Evolutionary conservation across 768 basidiomycete species (phyloP), one percentile per base, ranked within the genome.

Genomic region (Tephrocybe sp.): DNA sequence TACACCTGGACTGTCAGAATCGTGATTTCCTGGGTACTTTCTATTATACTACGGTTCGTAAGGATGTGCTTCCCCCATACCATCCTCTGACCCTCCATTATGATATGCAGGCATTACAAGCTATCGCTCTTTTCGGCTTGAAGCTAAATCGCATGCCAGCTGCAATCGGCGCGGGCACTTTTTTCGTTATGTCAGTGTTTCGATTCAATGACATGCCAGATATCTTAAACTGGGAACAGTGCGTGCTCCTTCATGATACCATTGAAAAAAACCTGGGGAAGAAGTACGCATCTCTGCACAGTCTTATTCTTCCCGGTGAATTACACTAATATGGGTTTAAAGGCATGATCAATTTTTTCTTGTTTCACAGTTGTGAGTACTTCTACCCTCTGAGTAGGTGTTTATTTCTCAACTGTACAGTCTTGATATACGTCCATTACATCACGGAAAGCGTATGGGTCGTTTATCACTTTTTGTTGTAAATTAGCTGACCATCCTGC

Each of bases 401-500:
- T 8, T 5, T 45, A 4, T 21, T 41, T 42, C 23, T 50, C 42
- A 23, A 3, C 33, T 10, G 16, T 43, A 38, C 64, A 82, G 72
- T 94, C 65, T 68, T 95, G 52, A 78, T 94, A 16, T 91, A 86
- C 61, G 79, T 88, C 3, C 82, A 84, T 63, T 85, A 83, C 55
- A 78, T 78, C 69, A 72, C 78, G 39, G 84, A 86, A 65, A 77
- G 69, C 37, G 82, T 80, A 55, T 57, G 79, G 59, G 18, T 42
- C n/a, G n/a, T 27, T 15, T 27, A 15, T 50, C 38, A 9, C 23
- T 16, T 16, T 34, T 22, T 12, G 18, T 41, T 18, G 2, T 9
- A 10, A 18, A 38, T 5, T 13, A 19, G 6, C n/a, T n/a, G n/a
- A n/a, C n/a, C n/a, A 58, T 57, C 61, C 63, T 54, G 23, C 66